These are phyloP conservation scores for Tilletia caries DNA, from an alignment of 1,284 basidiomycete genomes.

Conservation along the genomic window DNA sequence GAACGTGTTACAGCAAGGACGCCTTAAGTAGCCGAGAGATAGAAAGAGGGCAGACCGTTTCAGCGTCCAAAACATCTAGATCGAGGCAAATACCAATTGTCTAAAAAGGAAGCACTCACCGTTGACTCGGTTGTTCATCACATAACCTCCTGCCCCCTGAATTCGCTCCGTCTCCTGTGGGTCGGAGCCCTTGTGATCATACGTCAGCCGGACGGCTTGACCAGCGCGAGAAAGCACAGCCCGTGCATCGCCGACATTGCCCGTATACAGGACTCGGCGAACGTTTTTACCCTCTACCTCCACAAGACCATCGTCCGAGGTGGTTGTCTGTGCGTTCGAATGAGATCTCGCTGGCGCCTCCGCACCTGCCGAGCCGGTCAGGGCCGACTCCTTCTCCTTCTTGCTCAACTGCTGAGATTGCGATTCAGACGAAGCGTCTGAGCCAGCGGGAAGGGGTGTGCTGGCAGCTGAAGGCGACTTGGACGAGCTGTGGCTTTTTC, in stretches of 20 bases:
- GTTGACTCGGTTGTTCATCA: constrained; percentile 97
- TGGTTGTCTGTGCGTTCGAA: background rate
- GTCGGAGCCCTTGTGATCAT: constrained; percentile 98
- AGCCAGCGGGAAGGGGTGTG: background rate
- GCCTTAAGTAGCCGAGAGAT: constrained; percentile 16
- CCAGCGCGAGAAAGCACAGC: constrained; percentile 84
- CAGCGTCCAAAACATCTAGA: too few species aligned
- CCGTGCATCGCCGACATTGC: constrained; percentile 91
- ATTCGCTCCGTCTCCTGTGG: constrained; percentile 96
- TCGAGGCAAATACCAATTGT: too few species aligned
- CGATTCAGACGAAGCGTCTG: background rate
- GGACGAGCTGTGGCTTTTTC: background rate
- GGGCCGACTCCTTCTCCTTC: background rate
- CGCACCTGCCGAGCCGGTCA: background rate
- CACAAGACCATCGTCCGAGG: constrained; percentile 19
- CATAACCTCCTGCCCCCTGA: constrained; percentile 94
- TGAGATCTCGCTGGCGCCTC: background rate
- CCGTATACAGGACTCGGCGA: constrained; percentile 83
- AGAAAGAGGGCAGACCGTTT: too few species aligned
- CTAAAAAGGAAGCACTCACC: constrained; percentile 53
- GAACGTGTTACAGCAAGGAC: constrained; percentile 94
- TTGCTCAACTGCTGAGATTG: background rate
- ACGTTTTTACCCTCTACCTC: constrained; percentile 32
- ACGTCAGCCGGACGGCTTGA: constrained; percentile 86
- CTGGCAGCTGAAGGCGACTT: background rate